Conservation (phyloP, 208 protist species). For the Strigomonas galati region DNA sequence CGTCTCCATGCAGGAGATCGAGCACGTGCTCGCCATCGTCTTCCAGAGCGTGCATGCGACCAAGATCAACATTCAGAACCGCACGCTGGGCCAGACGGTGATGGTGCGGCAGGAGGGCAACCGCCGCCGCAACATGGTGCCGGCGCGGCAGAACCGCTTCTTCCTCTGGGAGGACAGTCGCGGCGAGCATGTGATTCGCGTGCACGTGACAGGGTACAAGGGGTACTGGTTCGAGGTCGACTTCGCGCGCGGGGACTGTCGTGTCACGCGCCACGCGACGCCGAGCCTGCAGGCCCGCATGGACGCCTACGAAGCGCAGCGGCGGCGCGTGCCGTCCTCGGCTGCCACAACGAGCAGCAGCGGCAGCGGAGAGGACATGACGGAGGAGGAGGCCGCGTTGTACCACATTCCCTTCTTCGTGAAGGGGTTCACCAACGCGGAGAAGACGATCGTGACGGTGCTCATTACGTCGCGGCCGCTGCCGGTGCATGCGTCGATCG, state of each 20-base stretch:
- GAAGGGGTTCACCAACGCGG: conserved; percentile 50
- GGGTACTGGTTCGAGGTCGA: conserved; percentile 78
- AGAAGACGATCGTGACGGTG: conserved; percentile 58
- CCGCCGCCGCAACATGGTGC: conserved; percentile 53
- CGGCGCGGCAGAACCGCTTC: conserved; percentile 64
- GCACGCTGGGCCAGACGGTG: conserved; percentile 34
- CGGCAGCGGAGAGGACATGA: background rate
- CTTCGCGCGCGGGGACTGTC: conserved; percentile 59
- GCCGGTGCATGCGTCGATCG: conserved; percentile 43
- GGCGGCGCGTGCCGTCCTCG: conserved; percentile 18
- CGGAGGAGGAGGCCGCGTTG: background rate
- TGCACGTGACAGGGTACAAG: conserved; percentile 64
- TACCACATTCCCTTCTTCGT: conserved; percentile 43
- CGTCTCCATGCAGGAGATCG: conserved; percentile 48
- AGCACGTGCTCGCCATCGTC: conserved; percentile 64
- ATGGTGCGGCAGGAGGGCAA: conserved; percentile 65
- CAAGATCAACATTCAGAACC: conserved; percentile 75
- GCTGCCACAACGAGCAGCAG: conserved; percentile 16
- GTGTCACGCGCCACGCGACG: conserved; percentile 41
- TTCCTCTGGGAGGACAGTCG: conserved; percentile 76
- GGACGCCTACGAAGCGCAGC: conserved; percentile 16
- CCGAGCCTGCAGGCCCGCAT: background rate
- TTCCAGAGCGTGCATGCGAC: conserved; percentile 49
- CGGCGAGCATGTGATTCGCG: conserved; percentile 44
- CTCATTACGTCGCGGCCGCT: conserved; percentile 47